Conservation (phyloP, 768 basidiomycete genomes). For the Kondoa malvinella region DNA sequence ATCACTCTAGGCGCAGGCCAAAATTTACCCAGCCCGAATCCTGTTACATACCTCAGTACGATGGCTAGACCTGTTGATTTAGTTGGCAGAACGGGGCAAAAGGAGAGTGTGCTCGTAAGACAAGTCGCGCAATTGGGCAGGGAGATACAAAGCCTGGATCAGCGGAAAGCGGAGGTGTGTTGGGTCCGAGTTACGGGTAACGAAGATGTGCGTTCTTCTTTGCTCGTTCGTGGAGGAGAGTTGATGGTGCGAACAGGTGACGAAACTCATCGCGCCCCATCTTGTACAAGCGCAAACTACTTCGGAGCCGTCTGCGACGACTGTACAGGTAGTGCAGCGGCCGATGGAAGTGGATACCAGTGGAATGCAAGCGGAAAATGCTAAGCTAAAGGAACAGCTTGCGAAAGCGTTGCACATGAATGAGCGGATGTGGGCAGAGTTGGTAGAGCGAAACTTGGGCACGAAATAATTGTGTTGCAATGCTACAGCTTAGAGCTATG, state of each 20-base stretch:
- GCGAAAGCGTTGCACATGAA: slow-evolving; percentile 32
- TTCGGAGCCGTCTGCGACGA: not conserved
- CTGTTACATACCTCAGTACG: slow-evolving; percentile 56
- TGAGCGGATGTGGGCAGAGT: slow-evolving; percentile 35
- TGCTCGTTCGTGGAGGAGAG: not conserved
- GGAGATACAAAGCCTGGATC: not conserved
- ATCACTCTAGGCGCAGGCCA: slow-evolving; percentile 39
- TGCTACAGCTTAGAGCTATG: no score
- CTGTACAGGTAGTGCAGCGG: not conserved
- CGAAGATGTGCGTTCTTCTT: not conserved
- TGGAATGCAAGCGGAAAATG: slow-evolving; percentile 31
- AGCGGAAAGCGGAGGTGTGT: not conserved
- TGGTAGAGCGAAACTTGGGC: slow-evolving; percentile 30
- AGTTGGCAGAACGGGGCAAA: slow-evolving; percentile 38
- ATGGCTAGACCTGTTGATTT: slow-evolving; percentile 77
- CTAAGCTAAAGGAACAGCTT: slow-evolving; percentile 29
- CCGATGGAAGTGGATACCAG: not conserved
- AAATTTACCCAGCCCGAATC: slow-evolving; percentile 42
- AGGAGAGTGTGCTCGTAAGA: slow-evolving; percentile 1
- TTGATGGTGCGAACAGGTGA: no score
- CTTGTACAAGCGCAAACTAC: not conserved
- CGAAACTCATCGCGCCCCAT: not conserved
- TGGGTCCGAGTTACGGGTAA: not conserved
- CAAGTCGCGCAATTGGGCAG: slow-evolving; percentile 4
- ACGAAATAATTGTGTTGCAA: not conserved